Evolutionary conservation across 345 rosid species (phyloP).

Genomic region (Eucalyptus regnans): DNA sequence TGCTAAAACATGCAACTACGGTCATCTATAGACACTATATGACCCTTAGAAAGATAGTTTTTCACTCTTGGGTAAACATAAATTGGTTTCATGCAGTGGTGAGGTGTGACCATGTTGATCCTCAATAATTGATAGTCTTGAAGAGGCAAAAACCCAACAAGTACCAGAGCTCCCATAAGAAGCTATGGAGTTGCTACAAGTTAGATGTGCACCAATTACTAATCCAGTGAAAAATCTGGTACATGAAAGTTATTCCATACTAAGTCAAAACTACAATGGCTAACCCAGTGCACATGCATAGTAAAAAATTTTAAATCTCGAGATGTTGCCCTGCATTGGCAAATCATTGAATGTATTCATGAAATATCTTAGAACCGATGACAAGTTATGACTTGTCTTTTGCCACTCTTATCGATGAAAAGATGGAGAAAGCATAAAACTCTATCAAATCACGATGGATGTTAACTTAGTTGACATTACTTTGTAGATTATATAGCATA

Average conservation of each 20-base stretch:
- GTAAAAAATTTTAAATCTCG: background rate
- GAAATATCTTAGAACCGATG: background rate
- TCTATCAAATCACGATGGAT: background rate
- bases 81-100: background rate
- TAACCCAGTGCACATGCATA: background rate
- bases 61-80: background rate
- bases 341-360: background rate
- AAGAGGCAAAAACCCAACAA: background rate
- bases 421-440: background rate
- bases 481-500: background rate
- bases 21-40: background rate
- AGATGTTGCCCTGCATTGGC: background rate
- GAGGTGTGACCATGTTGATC: background rate
- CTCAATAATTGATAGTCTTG: background rate
- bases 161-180: background rate
- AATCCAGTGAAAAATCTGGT: background rate
- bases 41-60: background rate
- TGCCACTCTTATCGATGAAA: background rate
- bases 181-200: background rate
- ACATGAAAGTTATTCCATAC: background rate
- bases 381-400: background rate
- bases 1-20: background rate
- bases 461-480: background rate
- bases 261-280: background rate
- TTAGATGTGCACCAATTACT: background rate